These are phyloP conservation scores for Kalmusia sp. DNA, from an alignment of 2,329 filamentous ascomycete genomes.

Conservation along the genomic window DNA sequence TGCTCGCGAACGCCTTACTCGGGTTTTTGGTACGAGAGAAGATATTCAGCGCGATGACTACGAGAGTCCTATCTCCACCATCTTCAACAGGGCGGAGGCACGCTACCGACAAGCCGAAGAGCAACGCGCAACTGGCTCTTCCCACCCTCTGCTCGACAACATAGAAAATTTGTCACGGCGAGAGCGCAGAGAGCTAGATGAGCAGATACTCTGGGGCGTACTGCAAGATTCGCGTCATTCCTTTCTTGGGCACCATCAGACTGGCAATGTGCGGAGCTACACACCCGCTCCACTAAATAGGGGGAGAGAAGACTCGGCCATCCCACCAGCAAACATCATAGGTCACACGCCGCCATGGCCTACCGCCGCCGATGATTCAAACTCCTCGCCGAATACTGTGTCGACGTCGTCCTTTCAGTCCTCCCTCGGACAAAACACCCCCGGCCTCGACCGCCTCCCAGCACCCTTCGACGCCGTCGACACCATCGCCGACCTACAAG, in stretches of 20 bases:
- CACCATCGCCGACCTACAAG: conserved; percentile 18
- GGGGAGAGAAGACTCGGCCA: neutral
- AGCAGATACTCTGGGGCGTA: conserved; percentile 42
- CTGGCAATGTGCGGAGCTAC: conserved; percentile 32
- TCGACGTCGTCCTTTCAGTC: conserved; percentile 8
- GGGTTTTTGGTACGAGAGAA: conserved; percentile 56
- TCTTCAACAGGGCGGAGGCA: conserved; percentile 55
- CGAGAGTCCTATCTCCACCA: conserved; percentile 55
- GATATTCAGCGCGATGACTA: conserved; percentile 57
- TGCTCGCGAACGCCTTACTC: conserved; percentile 34
- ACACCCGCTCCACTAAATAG: conserved; percentile 4
- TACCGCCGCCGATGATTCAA: conserved; percentile 4
- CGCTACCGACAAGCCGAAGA: conserved; percentile 53
- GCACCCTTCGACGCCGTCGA: conserved; percentile 23
- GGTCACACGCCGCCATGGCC: neutral
- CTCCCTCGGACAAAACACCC: conserved; percentile 23
- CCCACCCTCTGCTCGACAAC: conserved; percentile 24
- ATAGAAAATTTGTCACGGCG: conserved; percentile 27
- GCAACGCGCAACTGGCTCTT: conserved; percentile 27
- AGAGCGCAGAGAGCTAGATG: conserved; percentile 39
- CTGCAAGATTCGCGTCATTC: conserved; percentile 33
- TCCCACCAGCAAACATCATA: neutral
- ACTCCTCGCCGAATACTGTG: conserved; percentile 9
- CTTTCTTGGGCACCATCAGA: conserved; percentile 18
- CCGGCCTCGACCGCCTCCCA: conserved; percentile 25